Evolutionary conservation across 306 rosid species (phyloP).

Genomic region (Biancaea sappan): DNA sequence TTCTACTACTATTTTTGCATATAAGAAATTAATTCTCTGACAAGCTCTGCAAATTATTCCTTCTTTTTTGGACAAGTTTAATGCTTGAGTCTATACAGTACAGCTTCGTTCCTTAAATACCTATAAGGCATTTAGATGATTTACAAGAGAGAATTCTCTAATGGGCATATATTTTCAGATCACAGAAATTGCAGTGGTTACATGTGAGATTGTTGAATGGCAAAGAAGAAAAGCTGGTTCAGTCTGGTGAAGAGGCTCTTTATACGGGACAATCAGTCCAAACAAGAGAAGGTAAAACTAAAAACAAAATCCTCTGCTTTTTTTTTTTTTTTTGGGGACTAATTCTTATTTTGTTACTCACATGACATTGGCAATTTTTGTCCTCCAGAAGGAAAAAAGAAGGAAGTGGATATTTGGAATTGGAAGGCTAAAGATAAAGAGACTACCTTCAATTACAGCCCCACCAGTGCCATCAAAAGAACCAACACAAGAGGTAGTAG

Average conservation of each 20-base stretch:
- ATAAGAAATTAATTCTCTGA: not conserved
- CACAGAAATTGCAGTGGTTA: slow-evolving; percentile 39
- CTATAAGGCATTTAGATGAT: slow-evolving; percentile 18
- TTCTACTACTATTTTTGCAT: not conserved
- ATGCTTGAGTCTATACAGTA: slow-evolving; percentile 35
- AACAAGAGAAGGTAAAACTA: slow-evolving; percentile 64
- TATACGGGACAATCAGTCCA: slow-evolving; percentile 56
- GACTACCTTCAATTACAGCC: slow-evolving; percentile 59
- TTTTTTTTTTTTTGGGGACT: slow-evolving; percentile 1
- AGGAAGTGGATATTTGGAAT: slow-evolving; percentile 85
- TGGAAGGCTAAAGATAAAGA: slow-evolving; percentile 66
- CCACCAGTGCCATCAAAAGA: slow-evolving; percentile 39
- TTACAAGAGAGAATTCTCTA: not conserved
- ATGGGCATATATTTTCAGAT: slow-evolving; percentile 39
- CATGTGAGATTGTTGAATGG: slow-evolving; percentile 59
- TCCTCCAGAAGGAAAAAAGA: slow-evolving; percentile 70
- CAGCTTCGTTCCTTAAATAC: slow-evolving; percentile 35
- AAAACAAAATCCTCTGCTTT: not conserved
- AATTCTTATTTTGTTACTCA: slow-evolving; percentile 24
- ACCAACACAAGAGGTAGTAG: slow-evolving; percentile 46
- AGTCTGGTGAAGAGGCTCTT: slow-evolving; percentile 75
- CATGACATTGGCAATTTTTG: not conserved
- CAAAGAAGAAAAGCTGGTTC: slow-evolving; percentile 77
- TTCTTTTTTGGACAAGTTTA: slow-evolving; percentile 29
- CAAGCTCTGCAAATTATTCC: slow-evolving; percentile 25